phyloP scores from a whole-genome alignment of 106 monocot species.

The Phalaenopsis aphrodite region DNA sequence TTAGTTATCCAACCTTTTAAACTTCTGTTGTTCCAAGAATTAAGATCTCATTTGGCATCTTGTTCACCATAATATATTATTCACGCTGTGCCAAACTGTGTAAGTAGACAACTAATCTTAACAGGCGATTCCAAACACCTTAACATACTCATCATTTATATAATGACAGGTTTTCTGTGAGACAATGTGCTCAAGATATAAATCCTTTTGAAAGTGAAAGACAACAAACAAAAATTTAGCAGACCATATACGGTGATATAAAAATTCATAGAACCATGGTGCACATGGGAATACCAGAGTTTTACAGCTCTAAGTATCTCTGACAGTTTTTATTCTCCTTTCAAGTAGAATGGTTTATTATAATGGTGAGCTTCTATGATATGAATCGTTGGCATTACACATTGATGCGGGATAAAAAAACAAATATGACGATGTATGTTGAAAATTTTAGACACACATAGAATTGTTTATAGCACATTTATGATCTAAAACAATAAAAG shows the following conservation, averaged over 20 bases:
- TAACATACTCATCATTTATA: neutral
- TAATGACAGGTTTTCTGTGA: neutral
- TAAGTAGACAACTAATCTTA: neutral
- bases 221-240: neutral
- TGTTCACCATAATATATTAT: neutral
- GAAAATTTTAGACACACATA: neutral
- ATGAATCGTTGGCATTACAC: neutral
- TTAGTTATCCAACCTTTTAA: neutral
- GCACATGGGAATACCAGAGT: neutral
- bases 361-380: neutral
- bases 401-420: neutral
- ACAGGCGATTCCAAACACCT: neutral
- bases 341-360: neutral
- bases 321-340: neutral
- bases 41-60: neutral
- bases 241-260: neutral
- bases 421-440: neutral
- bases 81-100: neutral
- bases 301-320: neutral
- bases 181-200: neutral
- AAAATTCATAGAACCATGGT: neutral
- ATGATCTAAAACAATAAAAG: neutral
- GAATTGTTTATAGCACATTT: neutral
- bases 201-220: neutral
- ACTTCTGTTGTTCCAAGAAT: neutral